Percentiles rank a stretch among this genome's conserved stretches.
phyloP scores from a whole-genome alignment of 1,284 basidiomycete species.

The Tetrapyrgos nigripes region DNA sequence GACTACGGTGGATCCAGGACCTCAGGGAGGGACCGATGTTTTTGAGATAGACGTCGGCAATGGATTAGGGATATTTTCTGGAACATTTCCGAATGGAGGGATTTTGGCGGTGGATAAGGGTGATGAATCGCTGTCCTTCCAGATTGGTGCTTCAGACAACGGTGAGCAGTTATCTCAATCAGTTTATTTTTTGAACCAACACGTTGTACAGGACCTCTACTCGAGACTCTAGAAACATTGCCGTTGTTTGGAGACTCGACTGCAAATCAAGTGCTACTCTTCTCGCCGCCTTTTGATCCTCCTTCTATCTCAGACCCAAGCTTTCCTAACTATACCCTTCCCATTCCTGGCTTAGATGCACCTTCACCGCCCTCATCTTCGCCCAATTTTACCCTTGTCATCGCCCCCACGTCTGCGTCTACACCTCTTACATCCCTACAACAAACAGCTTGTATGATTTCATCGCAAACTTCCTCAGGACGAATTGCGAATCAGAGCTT shows the following conservation, averaged over 20 bases:
- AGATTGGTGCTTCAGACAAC: constrained; percentile 61
- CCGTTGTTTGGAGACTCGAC: constrained; percentile 83
- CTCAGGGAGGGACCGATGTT: constrained; percentile 47
- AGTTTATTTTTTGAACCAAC: constrained; percentile 7
- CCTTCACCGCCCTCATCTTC: constrained; percentile 46
- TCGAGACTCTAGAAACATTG: constrained; percentile 31
- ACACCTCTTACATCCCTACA: constrained; percentile 48
- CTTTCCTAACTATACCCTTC: constrained; percentile 86
- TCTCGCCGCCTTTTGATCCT: constrained; percentile 67
- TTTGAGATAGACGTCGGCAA: constrained; percentile 56
- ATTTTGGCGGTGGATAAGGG: constrained; percentile 52
- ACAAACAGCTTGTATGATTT: constrained; percentile 66
- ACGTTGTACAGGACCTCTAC: constrained; percentile 20
- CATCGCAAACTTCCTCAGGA: constrained; percentile 38
- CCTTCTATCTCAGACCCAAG: constrained; percentile 45
- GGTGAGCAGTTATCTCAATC: constrained; percentile 42
- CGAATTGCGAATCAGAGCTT: constrained; percentile 46
- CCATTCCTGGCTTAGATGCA: constrained; percentile 58
- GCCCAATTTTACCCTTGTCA: constrained; percentile 60
- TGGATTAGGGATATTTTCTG: constrained; percentile 67
- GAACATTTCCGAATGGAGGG: constrained; percentile 50
- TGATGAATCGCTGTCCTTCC: constrained; percentile 48
- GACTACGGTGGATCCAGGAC: constrained; percentile 42
- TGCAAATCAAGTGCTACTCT: constrained; percentile 75
- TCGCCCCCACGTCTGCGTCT: constrained; percentile 51